These are phyloP conservation scores for Dioscorea alata DNA, from an alignment of 106 monocot species.

Conservation along the genomic window DNA sequence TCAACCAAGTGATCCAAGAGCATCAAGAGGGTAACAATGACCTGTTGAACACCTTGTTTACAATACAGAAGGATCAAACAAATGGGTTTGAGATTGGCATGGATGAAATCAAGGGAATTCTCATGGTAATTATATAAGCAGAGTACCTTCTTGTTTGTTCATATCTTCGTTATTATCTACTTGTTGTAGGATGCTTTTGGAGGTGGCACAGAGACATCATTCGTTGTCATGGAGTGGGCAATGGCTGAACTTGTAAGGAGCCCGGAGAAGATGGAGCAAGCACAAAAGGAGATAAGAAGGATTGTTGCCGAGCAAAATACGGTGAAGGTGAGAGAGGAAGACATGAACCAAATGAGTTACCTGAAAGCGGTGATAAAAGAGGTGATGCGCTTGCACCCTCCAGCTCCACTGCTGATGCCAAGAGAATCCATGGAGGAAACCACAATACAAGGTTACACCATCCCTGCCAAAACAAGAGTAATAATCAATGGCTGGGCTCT, in stretches of 20 bases:
- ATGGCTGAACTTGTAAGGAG: background rate
- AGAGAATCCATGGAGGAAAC: background rate
- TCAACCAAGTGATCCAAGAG: no score
- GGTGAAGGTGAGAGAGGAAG: background rate
- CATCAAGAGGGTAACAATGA: no score
- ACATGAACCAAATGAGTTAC: background rate
- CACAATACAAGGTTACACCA: background rate
- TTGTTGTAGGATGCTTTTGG: background rate
- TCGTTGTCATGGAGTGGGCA: background rate
- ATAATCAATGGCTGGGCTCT: background rate
- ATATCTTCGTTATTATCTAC: no score
- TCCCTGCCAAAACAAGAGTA: background rate
- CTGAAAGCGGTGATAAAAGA: background rate
- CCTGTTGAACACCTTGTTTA: no score
- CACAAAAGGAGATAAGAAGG: background rate
- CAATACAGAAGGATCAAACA: no score
- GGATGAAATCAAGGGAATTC: no score
- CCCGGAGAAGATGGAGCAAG: background rate
- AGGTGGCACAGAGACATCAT: background rate
- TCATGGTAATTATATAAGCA: no score
- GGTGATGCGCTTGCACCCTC: background rate
- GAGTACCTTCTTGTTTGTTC: no score
- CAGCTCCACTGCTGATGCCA: background rate
- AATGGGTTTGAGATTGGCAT: no score
- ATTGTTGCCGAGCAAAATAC: background rate